Conservation (phyloP, 805 yeast species). For the Pichia scutulata region DNA sequence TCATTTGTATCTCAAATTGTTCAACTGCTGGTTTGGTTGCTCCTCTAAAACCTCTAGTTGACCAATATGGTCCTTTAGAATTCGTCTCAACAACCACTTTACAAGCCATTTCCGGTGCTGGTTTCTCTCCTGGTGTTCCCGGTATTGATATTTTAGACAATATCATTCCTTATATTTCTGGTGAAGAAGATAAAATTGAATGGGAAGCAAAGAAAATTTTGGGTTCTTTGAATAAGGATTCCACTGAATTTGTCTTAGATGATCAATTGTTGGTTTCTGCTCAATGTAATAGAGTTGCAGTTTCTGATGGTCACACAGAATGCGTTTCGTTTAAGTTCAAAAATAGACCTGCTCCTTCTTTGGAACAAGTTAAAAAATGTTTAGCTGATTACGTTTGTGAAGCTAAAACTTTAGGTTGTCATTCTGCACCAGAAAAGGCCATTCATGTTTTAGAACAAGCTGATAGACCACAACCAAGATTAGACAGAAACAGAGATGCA, state of each 20-base stretch:
- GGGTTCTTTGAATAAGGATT: conserved; percentile 51
- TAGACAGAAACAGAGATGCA: conserved; percentile 90
- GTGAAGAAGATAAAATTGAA: conserved; percentile 97
- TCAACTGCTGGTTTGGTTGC: conserved; percentile 98
- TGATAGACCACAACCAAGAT: conserved; percentile 96
- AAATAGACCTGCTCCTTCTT: conserved; percentile 74
- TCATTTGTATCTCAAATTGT: conserved; percentile 94
- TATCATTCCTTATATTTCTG: conserved; percentile 88
- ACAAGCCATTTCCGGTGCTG: conserved; percentile 98
- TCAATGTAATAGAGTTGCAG: conserved; percentile 95
- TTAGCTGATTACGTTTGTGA: conserved; percentile 74
- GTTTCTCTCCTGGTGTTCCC: conserved; percentile 95
- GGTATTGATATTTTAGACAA: conserved; percentile 94
- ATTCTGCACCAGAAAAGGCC: conserved; percentile 88
- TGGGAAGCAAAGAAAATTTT: conserved; percentile 96
- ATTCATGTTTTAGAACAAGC: conserved; percentile 85
- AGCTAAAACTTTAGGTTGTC: conserved; percentile 71
- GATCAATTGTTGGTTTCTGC: conserved; percentile 84
- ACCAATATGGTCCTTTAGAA: conserved; percentile 84
- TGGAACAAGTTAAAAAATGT: conserved; percentile 68
- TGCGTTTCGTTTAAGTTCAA: conserved; percentile 83
- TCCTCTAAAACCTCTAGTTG: conserved; percentile 90
- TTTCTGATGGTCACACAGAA: conserved; percentile 96
- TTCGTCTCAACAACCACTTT: conserved; percentile 82
- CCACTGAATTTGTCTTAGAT: conserved; percentile 49